Conservation (phyloP, 2,329 filamentous ascomycete species). For the Cephalotrichum gorgonifer region DNA sequence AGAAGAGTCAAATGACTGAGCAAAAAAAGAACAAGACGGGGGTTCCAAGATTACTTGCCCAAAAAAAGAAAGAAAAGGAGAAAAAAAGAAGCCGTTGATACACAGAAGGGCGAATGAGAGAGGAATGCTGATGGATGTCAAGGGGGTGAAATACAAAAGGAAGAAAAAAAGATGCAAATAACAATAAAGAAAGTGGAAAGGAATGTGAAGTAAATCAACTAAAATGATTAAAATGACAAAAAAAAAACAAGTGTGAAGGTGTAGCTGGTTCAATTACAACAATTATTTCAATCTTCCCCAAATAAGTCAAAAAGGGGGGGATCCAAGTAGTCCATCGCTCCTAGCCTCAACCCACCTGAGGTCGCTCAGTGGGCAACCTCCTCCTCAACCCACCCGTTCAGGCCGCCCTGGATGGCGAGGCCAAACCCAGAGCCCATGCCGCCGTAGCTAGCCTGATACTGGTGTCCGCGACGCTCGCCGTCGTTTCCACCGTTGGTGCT, state of each 20-base stretch:
- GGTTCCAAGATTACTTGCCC: not conserved
- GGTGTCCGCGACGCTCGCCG: constrained; percentile 51
- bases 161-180: not conserved
- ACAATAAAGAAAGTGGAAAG: constrained; percentile 9
- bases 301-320: constrained; percentile 10
- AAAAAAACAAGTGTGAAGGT: constrained; percentile 11
- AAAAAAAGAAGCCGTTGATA: not conserved
- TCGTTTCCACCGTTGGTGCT: constrained; percentile 30
- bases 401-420: constrained; percentile 50
- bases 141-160: constrained; percentile 6
- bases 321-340: not conserved
- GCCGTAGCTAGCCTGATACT: constrained; percentile 54
- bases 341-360: not conserved
- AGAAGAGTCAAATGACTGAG: not conserved
- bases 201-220: constrained; percentile 12
- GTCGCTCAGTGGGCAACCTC: constrained; percentile 47
- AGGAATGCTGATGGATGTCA: not conserved
- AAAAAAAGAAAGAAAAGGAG: not conserved
- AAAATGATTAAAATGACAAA: constrained; percentile 9
- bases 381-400: constrained; percentile 61
- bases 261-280: not conserved
- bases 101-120: constrained; percentile 1
- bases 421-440: constrained; percentile 51
- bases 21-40: constrained; percentile 4
- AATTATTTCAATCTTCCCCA: not conserved